A percentile compares a stretch with the other conserved stretches of the same genome.
phyloP scores from a whole-genome alignment of 2,329 filamentous ascomycete genomes.

The Curvularia eragrostidis region DNA sequence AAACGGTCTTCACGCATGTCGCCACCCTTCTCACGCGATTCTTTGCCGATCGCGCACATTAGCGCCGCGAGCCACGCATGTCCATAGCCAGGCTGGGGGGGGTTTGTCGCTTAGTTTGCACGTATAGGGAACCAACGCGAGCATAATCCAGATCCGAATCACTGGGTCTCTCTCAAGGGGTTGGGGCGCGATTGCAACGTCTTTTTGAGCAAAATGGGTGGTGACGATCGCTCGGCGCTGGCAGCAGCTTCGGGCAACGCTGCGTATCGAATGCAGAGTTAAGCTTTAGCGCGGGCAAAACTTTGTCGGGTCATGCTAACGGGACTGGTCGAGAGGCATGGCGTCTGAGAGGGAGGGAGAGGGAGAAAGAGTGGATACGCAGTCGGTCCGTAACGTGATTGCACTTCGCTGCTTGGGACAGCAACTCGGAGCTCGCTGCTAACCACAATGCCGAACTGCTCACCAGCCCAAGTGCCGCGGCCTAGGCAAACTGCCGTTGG shows the following conservation, averaged over 20 bases:
- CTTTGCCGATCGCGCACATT: slow-evolving; percentile 8
- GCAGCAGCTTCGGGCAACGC: slow-evolving; percentile 13
- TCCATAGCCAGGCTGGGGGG: neutral
- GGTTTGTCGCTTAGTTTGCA: slow-evolving; percentile 6
- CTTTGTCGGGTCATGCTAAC: slow-evolving; percentile 16
- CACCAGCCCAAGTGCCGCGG: slow-evolving; percentile 10
- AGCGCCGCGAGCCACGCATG: slow-evolving; percentile 5
- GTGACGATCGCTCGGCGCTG: slow-evolving; percentile 17
- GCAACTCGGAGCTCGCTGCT: slow-evolving; percentile 6
- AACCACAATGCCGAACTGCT: slow-evolving; percentile 8
- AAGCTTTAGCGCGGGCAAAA: slow-evolving; percentile 17
- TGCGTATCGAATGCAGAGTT: slow-evolving; percentile 14
- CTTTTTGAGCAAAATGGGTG: slow-evolving; percentile 12
- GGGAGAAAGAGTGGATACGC: slow-evolving; percentile 5
- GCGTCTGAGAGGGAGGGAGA: neutral
- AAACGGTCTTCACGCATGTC: slow-evolving; percentile 10
- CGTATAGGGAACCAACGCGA: neutral
- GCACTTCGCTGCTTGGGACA: slow-evolving; percentile 7
- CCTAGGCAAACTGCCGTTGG: slow-evolving; percentile 8
- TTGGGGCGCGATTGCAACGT: slow-evolving; percentile 13
- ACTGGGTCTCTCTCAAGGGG: slow-evolving; percentile 7
- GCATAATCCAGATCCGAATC: slow-evolving; percentile 3
- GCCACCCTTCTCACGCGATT: slow-evolving; percentile 13
- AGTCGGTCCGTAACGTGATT: slow-evolving; percentile 15
- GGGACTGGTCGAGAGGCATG: slow-evolving; percentile 5